Evolutionary conservation across 2,329 filamentous ascomycete species (phyloP).

Genomic region (Paecilomyces fulvus): DNA sequence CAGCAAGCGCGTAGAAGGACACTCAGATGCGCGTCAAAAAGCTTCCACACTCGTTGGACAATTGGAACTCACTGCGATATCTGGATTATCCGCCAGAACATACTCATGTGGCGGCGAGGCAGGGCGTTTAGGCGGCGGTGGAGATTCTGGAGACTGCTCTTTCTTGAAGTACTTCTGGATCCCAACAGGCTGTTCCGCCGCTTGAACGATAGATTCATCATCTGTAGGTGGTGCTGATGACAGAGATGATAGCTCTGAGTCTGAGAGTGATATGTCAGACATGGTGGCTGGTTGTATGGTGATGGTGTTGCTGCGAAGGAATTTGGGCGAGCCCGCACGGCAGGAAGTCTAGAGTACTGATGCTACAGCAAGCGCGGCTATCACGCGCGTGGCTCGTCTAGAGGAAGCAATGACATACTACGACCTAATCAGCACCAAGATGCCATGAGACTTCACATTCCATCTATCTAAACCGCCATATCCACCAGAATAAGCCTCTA

Average conservation of each 20-base stretch:
- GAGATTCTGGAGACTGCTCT: conserved; percentile 38
- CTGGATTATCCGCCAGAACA: conserved; percentile 79
- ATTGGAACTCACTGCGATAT: conserved; percentile 70
- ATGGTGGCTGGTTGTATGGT: conserved; percentile 16
- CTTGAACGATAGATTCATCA: conserved; percentile 42
- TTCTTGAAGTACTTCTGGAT: conserved; percentile 43
- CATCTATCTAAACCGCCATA: not conserved
- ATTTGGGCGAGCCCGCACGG: conserved; percentile 14
- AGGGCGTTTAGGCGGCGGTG: conserved; percentile 66
- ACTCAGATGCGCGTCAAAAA: conserved; percentile 11
- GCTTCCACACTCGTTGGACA: conserved; percentile 3
- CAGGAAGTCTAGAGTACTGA: conserved; percentile 15
- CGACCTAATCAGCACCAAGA: conserved; percentile 12
- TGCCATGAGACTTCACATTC: not conserved
- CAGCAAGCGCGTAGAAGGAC: conserved; percentile 22
- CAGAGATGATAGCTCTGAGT: conserved; percentile 49
- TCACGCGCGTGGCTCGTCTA: conserved; percentile 22
- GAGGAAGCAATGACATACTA: conserved; percentile 16
- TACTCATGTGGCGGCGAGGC: conserved; percentile 87
- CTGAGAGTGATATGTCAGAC: conserved; percentile 41
- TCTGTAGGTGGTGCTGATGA: conserved; percentile 53
- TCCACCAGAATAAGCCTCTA: not conserved
- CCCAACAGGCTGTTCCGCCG: conserved; percentile 32
- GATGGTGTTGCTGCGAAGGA: conserved; percentile 17
- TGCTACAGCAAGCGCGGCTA: conserved; percentile 24